These are phyloP conservation scores for Jamesozyma spencerorum DNA, from an alignment of 805 yeast genomes.

Conservation along the genomic window DNA sequence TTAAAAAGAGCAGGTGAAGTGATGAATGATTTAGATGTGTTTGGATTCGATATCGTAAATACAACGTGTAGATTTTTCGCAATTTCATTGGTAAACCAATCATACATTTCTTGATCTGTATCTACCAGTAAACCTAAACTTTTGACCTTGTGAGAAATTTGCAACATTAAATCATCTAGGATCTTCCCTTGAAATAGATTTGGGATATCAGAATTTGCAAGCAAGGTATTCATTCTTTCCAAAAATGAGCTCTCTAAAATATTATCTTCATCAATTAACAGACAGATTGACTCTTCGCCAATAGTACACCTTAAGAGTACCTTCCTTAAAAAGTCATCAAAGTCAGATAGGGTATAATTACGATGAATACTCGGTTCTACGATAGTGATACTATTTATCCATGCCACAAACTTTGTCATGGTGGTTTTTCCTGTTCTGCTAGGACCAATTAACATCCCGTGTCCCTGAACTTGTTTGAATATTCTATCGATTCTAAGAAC, in stretches of 20 bases:
- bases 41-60: constrained; percentile 58
- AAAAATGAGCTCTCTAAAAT: constrained; percentile 68
- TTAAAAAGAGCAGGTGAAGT: constrained; percentile 85
- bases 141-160: constrained; percentile 49
- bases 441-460: constrained; percentile 74
- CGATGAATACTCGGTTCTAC: constrained; percentile 49
- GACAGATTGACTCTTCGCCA: constrained; percentile 54
- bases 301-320: constrained; percentile 43
- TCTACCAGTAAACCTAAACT: constrained; percentile 56
- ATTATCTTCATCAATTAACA: constrained; percentile 73
- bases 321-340: constrained; percentile 53
- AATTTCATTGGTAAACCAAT: constrained; percentile 65
- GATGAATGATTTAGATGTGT: constrained; percentile 32
- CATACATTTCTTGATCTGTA: constrained; percentile 56
- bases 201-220: constrained; percentile 89
- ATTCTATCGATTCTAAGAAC: constrained; percentile 74
- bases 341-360: constrained; percentile 48
- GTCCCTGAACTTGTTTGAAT: constrained; percentile 80
- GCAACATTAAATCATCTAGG: constrained; percentile 38
- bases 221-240: constrained; percentile 85
- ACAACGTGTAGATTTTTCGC: constrained; percentile 72
- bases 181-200: constrained; percentile 80
- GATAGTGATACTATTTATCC: constrained; percentile 74
- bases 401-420: constrained; percentile 69
- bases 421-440: constrained; percentile 77